These are phyloP conservation scores for Paramecium primaurelia DNA, from an alignment of 73 alveolate species.

Conservation along the genomic window DNA sequence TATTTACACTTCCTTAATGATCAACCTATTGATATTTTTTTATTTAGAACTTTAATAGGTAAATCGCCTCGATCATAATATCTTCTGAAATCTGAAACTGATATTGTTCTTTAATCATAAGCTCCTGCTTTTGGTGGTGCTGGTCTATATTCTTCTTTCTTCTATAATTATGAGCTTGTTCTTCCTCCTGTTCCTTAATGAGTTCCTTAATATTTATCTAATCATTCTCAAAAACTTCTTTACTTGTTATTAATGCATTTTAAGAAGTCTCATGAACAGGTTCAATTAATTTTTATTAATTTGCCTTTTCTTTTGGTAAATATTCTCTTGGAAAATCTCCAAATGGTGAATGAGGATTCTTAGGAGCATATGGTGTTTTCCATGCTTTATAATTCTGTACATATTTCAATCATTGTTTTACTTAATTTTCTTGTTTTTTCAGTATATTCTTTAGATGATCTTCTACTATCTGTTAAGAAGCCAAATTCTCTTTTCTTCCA, in stretches of 20 bases:
- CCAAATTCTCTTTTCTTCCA: slow-evolving; percentile 59
- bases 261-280: slow-evolving; percentile 57
- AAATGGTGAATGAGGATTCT: slow-evolving; percentile 90
- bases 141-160: slow-evolving; percentile 75
- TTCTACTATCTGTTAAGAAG: slow-evolving; percentile 59
- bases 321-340: slow-evolving; percentile 99
- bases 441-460: slow-evolving; percentile 58
- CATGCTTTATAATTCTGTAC: slow-evolving; percentile 55
- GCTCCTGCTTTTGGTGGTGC: slow-evolving; percentile 96
- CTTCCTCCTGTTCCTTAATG: slow-evolving; percentile 90
- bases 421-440: slow-evolving; percentile 39
- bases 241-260: slow-evolving; percentile 54
- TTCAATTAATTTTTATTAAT: slow-evolving; percentile 25
- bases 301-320: slow-evolving; percentile 59
- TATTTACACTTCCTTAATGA: slow-evolving; percentile 94
- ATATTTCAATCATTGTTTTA: neutral
- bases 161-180: slow-evolving; percentile 84
- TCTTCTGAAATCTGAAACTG: slow-evolving; percentile 92
- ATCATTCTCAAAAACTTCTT: neutral
- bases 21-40: slow-evolving; percentile 56
- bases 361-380: slow-evolving; percentile 68
- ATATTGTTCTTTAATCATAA: slow-evolving; percentile 78
- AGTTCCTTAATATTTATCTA: slow-evolving; percentile 71
- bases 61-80: slow-evolving; percentile 98
- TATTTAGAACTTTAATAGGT: slow-evolving; percentile 77